Evolutionary conservation across 106 monocot species (phyloP).

Genomic region (Acorus gramineus): DNA sequence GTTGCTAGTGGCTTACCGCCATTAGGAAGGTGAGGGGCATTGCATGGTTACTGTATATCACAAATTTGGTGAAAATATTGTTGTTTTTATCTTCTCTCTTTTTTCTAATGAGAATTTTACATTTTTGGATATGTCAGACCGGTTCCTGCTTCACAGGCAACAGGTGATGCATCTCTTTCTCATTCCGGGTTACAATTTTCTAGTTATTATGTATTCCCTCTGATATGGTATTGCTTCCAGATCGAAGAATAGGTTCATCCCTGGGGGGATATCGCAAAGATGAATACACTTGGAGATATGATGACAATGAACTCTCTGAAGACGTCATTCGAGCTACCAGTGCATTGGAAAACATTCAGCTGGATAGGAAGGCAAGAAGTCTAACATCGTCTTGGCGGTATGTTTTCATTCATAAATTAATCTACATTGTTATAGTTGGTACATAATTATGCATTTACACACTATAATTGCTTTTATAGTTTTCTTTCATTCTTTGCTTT

Average conservation of each 20-base stretch:
- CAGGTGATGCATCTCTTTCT: slow-evolving; percentile 32
- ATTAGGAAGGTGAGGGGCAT: slow-evolving; percentile 54
- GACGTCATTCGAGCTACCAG: slow-evolving; percentile 67
- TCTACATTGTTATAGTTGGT: no score
- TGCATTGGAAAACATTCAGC: slow-evolving; percentile 80
- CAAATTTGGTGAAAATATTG: background rate
- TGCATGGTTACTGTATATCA: background rate
- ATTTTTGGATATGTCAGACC: slow-evolving; percentile 28
- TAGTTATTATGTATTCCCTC: background rate
- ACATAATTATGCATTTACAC: no score
- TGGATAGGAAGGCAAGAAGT: slow-evolving; percentile 78
- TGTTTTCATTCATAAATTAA: background rate
- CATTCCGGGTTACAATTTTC: background rate
- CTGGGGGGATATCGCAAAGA: slow-evolving; percentile 54
- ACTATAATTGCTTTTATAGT: no score
- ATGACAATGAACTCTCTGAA: slow-evolving; percentile 70
- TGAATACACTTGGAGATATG: slow-evolving; percentile 77
- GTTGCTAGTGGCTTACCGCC: slow-evolving; percentile 69
- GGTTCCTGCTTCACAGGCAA: slow-evolving; percentile 40
- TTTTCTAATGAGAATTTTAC: background rate
- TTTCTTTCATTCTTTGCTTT: no score
- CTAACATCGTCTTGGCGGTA: slow-evolving; percentile 92
- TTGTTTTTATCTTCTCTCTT: background rate
- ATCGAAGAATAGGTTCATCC: slow-evolving; percentile 53
- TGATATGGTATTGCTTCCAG: slow-evolving; percentile 14